A percentile compares a stretch with the other conserved stretches of the same genome.
Evolutionary conservation across 2,329 filamentous ascomycete species (phyloP).

Genomic region (Penicillium sp.): DNA sequence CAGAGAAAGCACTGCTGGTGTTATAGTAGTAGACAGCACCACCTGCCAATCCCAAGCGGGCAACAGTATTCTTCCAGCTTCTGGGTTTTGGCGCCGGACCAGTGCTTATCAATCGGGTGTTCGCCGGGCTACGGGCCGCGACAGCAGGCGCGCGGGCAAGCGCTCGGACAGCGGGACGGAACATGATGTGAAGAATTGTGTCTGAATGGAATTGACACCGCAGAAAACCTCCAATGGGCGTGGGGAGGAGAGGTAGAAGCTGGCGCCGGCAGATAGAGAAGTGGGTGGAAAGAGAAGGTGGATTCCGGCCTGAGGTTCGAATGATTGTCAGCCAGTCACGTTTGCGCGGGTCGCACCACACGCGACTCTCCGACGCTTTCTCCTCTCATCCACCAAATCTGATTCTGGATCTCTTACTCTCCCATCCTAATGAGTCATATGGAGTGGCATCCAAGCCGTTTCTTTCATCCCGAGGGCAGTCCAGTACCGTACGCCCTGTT

Average conservation of each 20-base stretch:
- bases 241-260: slow-evolving; percentile 8
- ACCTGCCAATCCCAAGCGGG: slow-evolving; percentile 73
- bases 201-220: slow-evolving; percentile 11
- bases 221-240: slow-evolving; percentile 11
- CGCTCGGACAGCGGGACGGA: slow-evolving; percentile 51
- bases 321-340: slow-evolving; percentile 20
- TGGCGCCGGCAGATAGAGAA: slow-evolving; percentile 21
- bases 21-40: slow-evolving; percentile 91
- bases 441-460: slow-evolving; percentile 44
- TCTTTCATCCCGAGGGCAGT: slow-evolving; percentile 34
- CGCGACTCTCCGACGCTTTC: slow-evolving; percentile 7
- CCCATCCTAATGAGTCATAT: slow-evolving; percentile 18
- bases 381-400: background rate
- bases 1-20: slow-evolving; percentile 82
- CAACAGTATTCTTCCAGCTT: slow-evolving; percentile 75
- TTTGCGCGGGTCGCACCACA: slow-evolving; percentile 15
- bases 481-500: slow-evolving; percentile 50
- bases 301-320: slow-evolving; percentile 26
- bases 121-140: slow-evolving; percentile 31
- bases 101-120: slow-evolving; percentile 57
- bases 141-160: slow-evolving; percentile 41
- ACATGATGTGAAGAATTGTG: slow-evolving; percentile 43
- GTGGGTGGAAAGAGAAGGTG: slow-evolving; percentile 24
- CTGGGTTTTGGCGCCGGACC: slow-evolving; percentile 63
- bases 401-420: background rate